Conservation (phyloP, 2,329 filamentous ascomycete genomes). For the Colletotrichum kahawae region DNA sequence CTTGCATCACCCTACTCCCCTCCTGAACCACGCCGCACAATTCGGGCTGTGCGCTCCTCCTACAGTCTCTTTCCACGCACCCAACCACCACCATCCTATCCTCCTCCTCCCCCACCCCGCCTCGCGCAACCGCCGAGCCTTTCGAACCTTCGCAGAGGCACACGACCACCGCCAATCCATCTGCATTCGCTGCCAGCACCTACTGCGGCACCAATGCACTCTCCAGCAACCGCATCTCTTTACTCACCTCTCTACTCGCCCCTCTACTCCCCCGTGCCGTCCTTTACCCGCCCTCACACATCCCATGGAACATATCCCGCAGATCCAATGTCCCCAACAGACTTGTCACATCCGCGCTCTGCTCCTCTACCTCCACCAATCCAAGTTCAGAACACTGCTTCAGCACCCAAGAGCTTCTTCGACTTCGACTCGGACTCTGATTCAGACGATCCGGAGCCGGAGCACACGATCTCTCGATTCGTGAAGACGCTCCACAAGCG, state of each 20-base stretch:
- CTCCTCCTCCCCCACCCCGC: conserved; percentile 5
- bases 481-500: conserved; percentile 22
- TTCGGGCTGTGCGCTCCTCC: conserved; percentile 21
- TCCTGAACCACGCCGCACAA: conserved; percentile 23
- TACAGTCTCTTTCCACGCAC: conserved; percentile 23
- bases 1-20: neutral
- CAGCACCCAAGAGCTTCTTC: conserved; percentile 19
- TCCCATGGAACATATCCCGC: neutral
- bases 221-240: conserved; percentile 17
- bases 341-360: conserved; percentile 20
- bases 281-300: conserved; percentile 15
- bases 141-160: conserved; percentile 5
- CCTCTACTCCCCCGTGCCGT: conserved; percentile 6
- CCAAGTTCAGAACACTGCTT: neutral
- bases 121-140: neutral
- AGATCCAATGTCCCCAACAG: neutral
- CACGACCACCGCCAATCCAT: conserved; percentile 20
- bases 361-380: conserved; percentile 13
- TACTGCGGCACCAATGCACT: neutral
- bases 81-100: neutral
- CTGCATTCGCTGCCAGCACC: conserved; percentile 17
- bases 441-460: conserved; percentile 12
- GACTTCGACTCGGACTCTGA: conserved; percentile 25
- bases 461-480: conserved; percentile 16
- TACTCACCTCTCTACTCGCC: conserved; percentile 15